Percentiles rank a stretch among this genome's conserved stretches.
Conservation (phyloP, 495 filamentous ascomycete species). For the Podospora comata region DNA sequence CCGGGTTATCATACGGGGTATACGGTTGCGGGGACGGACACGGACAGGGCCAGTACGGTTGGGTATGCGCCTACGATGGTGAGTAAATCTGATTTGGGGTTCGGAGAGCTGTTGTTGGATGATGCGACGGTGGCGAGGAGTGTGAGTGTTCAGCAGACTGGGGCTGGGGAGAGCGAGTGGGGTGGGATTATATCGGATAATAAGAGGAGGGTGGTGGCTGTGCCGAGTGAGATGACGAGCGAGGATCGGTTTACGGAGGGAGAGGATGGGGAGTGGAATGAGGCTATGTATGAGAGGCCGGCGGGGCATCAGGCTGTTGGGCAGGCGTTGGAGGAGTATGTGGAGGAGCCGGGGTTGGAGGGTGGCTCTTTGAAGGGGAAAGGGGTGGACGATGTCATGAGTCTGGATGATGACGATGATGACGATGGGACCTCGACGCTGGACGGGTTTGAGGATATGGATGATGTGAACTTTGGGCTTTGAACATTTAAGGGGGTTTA, state of each 20-base stretch:
- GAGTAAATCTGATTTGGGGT: slow-evolving; percentile 24
- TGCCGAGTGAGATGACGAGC: slow-evolving; percentile 1
- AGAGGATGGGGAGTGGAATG: slow-evolving; percentile 18
- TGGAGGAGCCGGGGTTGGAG: neutral
- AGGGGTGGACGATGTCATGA: neutral
- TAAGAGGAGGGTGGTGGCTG: slow-evolving; percentile 17
- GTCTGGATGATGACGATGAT: slow-evolving; percentile 7
- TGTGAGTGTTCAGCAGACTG: slow-evolving; percentile 30
- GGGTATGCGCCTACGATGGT: slow-evolving; percentile 15
- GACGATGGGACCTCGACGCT: slow-evolving; percentile 26
- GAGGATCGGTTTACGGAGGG: slow-evolving; percentile 25
- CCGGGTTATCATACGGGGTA: slow-evolving; percentile 45
- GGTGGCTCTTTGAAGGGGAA: neutral
- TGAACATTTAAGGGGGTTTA: neutral
- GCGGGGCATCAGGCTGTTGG: slow-evolving; percentile 23
- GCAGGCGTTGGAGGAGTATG: neutral
- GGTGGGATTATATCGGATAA: neutral
- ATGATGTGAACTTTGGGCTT: neutral
- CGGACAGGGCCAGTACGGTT: slow-evolving; percentile 6
- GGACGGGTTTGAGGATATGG: slow-evolving; percentile 25
- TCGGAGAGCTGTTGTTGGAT: slow-evolving; percentile 22
- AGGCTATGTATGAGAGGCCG: slow-evolving; percentile 25
- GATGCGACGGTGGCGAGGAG: slow-evolving; percentile 22
- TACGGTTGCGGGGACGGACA: slow-evolving; percentile 27
- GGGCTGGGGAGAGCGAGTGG: slow-evolving; percentile 8